Base-by-base conservation (phyloP, 1,284 basidiomycete genomes). In the Amylostereum areolatum region DNA sequence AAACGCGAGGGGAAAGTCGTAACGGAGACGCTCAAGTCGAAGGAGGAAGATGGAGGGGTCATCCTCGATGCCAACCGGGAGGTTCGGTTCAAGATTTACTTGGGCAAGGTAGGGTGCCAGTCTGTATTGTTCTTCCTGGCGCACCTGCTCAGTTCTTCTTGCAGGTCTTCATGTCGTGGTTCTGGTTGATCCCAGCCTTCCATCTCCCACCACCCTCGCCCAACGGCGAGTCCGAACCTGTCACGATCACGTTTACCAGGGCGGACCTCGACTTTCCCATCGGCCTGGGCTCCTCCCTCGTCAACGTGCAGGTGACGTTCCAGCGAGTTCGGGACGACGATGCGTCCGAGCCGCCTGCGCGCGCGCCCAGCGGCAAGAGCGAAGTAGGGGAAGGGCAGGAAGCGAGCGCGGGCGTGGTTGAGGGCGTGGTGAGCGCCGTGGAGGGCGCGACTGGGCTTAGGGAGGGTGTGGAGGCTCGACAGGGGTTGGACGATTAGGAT, bases 111-210 rank as follows among this genome's bases (percentile, higher is more conserved):
- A 53, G 71, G 51, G 37, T 25, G 27, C 29, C 34, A 36, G 10
- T 41, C 35, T 48, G 34, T 36, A 43, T 24, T 31, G 48, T 46
- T 49, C 51, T 25, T 54, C 33, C 2, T 48, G 3, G n/a, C 18
- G n/a, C n/a, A 10, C 11, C 9, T 29, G 41, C 24, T 12, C 47
- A n/a, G 32, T 32, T 18, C 29, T 18, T 12, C n/a, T 33, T 11
- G 29, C 55, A 88, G 75, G 72, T 89, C 1, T 81, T 86, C 55
- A 79, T 92, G 65, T 83, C 85, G 28, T 92, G 89, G 89, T 65
- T 83, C 47, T 92, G 89, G 90, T 74, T 92, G 59, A 80, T 92
- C 52, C 90, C 90, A 0, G 73, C 81, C 0, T 92, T 92, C 69
- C 88, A 92, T 59, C 77, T 91, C 66, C 70, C 76, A 36, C 71